A percentile compares a stretch with the other conserved stretches of the same genome.
Conservation (phyloP, 148 eudicot species). For the Pharnaceum exiguum region DNA sequence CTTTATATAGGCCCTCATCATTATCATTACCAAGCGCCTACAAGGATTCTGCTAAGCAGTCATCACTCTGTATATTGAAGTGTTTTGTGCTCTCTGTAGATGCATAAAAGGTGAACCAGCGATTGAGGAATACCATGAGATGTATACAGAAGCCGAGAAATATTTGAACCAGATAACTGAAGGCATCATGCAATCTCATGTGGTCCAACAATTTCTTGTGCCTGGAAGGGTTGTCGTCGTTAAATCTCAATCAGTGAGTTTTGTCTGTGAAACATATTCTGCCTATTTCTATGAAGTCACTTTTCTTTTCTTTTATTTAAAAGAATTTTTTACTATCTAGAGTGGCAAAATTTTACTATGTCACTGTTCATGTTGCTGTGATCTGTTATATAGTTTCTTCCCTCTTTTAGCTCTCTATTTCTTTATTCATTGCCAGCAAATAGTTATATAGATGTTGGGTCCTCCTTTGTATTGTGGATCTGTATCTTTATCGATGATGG, state of each 20-base stretch:
- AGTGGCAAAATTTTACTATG: no score
- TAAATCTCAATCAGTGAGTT: constrained; percentile 83
- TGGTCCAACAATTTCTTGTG: constrained; percentile 56
- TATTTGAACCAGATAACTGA: constrained; percentile 60
- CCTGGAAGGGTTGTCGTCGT: constrained; percentile 85
- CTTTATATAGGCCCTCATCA: no score
- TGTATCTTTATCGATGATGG: constrained; percentile 2
- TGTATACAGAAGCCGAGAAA: constrained; percentile 64
- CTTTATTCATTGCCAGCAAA: no score
- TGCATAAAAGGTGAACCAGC: constrained; percentile 96
- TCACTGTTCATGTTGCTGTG: no score
- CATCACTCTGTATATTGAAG: neutral
- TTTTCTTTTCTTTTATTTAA: no score
- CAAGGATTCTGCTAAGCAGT: neutral
- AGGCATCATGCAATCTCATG: constrained; percentile 67
- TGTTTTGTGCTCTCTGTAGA: constrained; percentile 30
- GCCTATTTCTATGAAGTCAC: neutral
- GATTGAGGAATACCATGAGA: constrained; percentile 81
- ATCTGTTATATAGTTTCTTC: no score
- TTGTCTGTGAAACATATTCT: neutral
- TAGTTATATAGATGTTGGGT: neutral
- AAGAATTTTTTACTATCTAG: no score
- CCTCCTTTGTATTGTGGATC: neutral
- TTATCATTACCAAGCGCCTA: no score
- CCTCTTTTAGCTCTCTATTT: no score